Evolutionary conservation across 2,329 filamentous ascomycete species (phyloP).

Genomic region (Xylaria sp.): DNA sequence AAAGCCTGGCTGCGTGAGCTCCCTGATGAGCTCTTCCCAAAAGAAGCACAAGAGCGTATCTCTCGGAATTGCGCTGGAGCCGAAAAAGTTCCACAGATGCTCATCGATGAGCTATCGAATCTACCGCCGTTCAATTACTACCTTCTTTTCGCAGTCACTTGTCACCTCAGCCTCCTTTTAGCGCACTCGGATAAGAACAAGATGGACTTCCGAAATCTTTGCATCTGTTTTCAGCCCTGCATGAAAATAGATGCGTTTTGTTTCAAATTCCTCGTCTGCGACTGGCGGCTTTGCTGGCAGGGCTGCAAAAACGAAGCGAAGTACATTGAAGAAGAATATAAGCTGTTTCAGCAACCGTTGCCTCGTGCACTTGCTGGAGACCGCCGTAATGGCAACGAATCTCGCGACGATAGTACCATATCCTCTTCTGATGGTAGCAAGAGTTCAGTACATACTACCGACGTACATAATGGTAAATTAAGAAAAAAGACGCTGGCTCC

Average conservation of each 20-base stretch:
- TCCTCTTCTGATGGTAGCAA: conserved; percentile 76
- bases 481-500: conserved; percentile 59
- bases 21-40: conserved; percentile 94
- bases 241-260: conserved; percentile 96
- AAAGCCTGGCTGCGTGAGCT: conserved; percentile 95
- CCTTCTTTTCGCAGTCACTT: conserved; percentile 95
- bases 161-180: conserved; percentile 90
- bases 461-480: conserved; percentile 51
- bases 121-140: conserved; percentile 99
- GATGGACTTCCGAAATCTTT: conserved; percentile 96
- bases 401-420: conserved; percentile 65
- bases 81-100: conserved; percentile 82
- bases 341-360: conserved; percentile 67
- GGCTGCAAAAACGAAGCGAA: conserved; percentile 91
- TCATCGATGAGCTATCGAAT: conserved; percentile 91
- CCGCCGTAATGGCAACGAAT: conserved; percentile 42
- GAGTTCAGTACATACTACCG: conserved; percentile 52
- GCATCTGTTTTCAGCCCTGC: conserved; percentile 96
- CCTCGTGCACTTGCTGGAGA: conserved; percentile 58
- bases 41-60: conserved; percentile 81
- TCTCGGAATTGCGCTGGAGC: conserved; percentile 82
- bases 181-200: conserved; percentile 96
- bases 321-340: conserved; percentile 77
- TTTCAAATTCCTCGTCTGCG: conserved; percentile 93
- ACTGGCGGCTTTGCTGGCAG: conserved; percentile 98